Conservation (phyloP, 176 grass and related monocot genomes). For the Oryza meridionalis region DNA sequence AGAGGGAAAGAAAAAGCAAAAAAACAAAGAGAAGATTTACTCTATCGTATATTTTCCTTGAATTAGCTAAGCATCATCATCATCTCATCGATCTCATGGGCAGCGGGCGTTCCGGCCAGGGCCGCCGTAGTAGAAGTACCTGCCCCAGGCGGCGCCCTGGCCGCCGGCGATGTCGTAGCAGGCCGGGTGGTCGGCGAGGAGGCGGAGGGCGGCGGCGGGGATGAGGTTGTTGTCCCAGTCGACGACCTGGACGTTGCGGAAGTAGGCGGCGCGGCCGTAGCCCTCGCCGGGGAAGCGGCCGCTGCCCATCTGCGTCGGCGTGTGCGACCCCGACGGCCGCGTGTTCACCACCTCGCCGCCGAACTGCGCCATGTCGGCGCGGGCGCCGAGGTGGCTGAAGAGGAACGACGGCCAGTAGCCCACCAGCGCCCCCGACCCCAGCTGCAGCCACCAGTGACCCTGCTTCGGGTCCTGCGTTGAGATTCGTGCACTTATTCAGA, state of each 20-base stretch:
- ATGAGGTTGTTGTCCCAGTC: slow-evolving; percentile 89
- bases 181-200: slow-evolving; percentile 62
- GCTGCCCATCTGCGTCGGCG: slow-evolving; percentile 85
- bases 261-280: slow-evolving; percentile 70
- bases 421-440: slow-evolving; percentile 58
- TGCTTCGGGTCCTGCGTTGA: slow-evolving; percentile 62
- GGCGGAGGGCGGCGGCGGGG: slow-evolving; percentile 52
- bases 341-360: slow-evolving; percentile 86
- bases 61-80: slow-evolving; percentile 4
- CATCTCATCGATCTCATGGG: too few species aligned
- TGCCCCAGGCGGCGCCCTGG: slow-evolving; percentile 64
- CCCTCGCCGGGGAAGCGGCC: slow-evolving; percentile 66
- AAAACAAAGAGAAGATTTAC: not conserved
- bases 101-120: slow-evolving; percentile 68
- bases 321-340: slow-evolving; percentile 61
- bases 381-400: slow-evolving; percentile 69
- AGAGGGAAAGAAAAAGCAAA: not conserved
- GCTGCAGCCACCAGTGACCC: slow-evolving; percentile 90
- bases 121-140: slow-evolving; percentile 91
- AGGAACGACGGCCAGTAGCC: slow-evolving; percentile 87
- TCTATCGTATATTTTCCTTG: slow-evolving; percentile 2
- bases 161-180: slow-evolving; percentile 84
- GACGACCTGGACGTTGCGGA: slow-evolving; percentile 70
- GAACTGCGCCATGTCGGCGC: slow-evolving; percentile 89
- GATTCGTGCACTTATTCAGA: not conserved